Evolutionary conservation across 2,329 filamentous ascomycete genomes (phyloP), one percentile per base, ranked within the genome.

Genomic region (Geosmithia morbida): DNA sequence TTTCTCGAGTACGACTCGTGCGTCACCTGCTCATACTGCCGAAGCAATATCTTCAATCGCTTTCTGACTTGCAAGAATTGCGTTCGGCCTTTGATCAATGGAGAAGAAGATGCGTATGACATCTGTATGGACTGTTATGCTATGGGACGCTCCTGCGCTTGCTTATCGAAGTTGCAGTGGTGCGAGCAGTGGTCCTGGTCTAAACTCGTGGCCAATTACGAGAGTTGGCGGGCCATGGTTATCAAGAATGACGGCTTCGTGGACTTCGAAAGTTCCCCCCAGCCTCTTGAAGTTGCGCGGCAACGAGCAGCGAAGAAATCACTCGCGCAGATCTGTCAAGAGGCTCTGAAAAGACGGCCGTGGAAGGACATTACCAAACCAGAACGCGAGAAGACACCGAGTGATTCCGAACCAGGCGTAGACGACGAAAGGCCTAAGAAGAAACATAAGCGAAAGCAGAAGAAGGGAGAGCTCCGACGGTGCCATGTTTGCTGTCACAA

Each of bases 121-220:
- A 75, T 98, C 19, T 98, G 92, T 59, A 89, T 98, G 85, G 92
- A 98, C 55, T 98, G 92, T 59, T 98, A 94, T 59, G 85, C 81
- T n/a, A 94, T 97, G 85, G 92, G 92, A 19, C 79, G 92, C 46
- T 95, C 89, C 43, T 98, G 92, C 60, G 79, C 77, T 2, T 98
- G 92, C 58, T 75, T 94, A 46, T 94, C 89, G 3, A 81, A 80
- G 18, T 74, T 95, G 11, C 79, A 77, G 51, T 98, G 90, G 89
- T 87, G 87, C 46, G 89, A 98, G 60, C 92, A 97, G 60, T 96
- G 89, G 74, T 69, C 77, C 13, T 97, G 89, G 89, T 73, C 79
- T 41, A 79, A 88, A 14, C 70, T 98, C 11, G 71, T 79, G 0
- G 70, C 79, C 46, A 83, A 85, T 50, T 88, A 97, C 59, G 89